Percentiles rank a stretch among this genome's conserved stretches.
phyloP scores from a whole-genome alignment of 208 protist genomes.

The Leishmania tarentolae region DNA sequence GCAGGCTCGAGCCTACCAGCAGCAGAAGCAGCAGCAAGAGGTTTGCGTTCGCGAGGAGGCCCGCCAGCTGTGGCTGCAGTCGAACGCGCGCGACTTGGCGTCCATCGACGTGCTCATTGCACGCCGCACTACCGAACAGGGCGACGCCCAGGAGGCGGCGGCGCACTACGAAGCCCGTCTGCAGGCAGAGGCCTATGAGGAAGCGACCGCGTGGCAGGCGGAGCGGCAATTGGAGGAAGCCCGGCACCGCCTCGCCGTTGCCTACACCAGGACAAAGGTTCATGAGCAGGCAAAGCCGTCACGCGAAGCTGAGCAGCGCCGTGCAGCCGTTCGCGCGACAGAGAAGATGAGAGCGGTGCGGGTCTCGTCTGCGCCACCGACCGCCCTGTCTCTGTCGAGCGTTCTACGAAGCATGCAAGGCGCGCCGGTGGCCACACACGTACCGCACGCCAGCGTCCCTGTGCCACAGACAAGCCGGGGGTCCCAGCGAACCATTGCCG shows the following conservation, averaged over 20 bases:
- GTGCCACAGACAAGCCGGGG: background rate
- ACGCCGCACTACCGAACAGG: slow-evolving; percentile 24
- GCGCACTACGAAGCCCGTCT: slow-evolving; percentile 21
- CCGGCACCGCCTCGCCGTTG: slow-evolving; percentile 54
- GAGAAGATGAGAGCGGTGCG: slow-evolving; percentile 30
- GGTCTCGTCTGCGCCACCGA: slow-evolving; percentile 20
- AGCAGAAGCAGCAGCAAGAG: slow-evolving; percentile 49
- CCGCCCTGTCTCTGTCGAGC: slow-evolving; percentile 1
- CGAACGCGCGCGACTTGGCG: slow-evolving; percentile 26
- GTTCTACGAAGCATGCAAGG: slow-evolving; percentile 26
- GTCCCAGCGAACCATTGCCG: background rate
- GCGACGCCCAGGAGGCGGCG: slow-evolving; percentile 22
- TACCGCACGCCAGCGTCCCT: slow-evolving; percentile 7
- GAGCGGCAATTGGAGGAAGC: slow-evolving; percentile 53
- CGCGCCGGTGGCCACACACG: slow-evolving; percentile 5
- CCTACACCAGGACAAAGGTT: slow-evolving; percentile 26
- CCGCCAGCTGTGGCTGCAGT: slow-evolving; percentile 37
- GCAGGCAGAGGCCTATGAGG: slow-evolving; percentile 32
- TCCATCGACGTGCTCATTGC: slow-evolving; percentile 38
- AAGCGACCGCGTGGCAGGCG: slow-evolving; percentile 59
- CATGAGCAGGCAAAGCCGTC: slow-evolving; percentile 16
- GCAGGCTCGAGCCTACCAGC: slow-evolving; percentile 48
- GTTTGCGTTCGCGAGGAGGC: slow-evolving; percentile 34
- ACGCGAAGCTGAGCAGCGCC: slow-evolving; percentile 27
- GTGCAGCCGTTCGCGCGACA: slow-evolving; percentile 21